These are phyloP conservation scores for Phytophthora melonis DNA, from an alignment of 352 stramenopile genomes.

Conservation along the genomic window DNA sequence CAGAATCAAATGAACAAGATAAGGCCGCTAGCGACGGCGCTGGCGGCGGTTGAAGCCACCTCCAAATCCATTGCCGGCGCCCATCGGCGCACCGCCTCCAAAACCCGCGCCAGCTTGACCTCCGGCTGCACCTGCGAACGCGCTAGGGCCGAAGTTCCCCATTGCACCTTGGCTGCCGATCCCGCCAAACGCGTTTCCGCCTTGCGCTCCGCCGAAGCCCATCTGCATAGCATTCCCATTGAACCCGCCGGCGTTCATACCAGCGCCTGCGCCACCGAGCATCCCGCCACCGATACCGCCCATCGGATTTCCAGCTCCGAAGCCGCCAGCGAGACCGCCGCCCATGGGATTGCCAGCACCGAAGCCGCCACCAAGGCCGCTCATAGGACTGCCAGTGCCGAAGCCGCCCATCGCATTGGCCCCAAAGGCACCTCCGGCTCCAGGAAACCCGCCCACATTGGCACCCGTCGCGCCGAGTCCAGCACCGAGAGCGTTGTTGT, in stretches of 20 bases:
- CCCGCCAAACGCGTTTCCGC: constrained; percentile 13
- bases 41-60: constrained; percentile 1
- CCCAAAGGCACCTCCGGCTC: constrained; percentile 2
- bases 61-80: neutral
- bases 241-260: constrained; percentile 3
- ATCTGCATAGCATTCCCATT: constrained; percentile 5
- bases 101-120: neutral
- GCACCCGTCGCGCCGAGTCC: neutral
- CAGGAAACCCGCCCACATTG: constrained; percentile 4
- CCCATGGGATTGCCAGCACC: constrained; percentile 15
- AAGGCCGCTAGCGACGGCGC: neutral
- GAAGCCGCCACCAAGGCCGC: constrained; percentile 9
- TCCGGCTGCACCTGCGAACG: too few species aligned
- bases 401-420: neutral
- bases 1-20: too few species aligned
- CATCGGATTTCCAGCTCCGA: constrained; percentile 10
- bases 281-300: constrained; percentile 7
- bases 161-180: constrained; percentile 11
- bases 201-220: constrained; percentile 17
- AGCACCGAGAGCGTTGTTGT: constrained; percentile 4
- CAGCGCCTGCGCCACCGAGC: constrained; percentile 1
- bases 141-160: constrained; percentile 2
- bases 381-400: constrained; percentile 14
- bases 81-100: neutral
- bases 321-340: too few species aligned